These are phyloP conservation scores for Dipteronia dyeriana DNA, from an alignment of 345 rosid genomes.

Conservation along the genomic window DNA sequence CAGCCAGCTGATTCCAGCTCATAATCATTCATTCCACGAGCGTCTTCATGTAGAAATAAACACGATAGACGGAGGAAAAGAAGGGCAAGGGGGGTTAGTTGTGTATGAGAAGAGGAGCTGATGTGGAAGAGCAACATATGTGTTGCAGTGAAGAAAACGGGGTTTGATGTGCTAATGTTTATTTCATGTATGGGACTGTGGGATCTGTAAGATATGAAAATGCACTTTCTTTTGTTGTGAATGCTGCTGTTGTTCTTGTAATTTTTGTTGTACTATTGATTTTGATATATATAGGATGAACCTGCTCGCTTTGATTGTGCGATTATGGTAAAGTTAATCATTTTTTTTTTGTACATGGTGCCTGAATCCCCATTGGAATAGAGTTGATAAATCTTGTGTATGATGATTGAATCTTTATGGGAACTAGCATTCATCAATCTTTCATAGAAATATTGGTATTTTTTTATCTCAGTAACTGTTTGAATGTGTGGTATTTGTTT, in stretches of 20 bases:
- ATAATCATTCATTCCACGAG: conserved; percentile 26
- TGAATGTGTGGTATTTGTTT: too few relatives aligned
- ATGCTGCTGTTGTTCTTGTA: conserved; percentile 6
- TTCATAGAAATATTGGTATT: too few relatives aligned
- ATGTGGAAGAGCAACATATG: not conserved
- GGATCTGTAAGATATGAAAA: too few relatives aligned
- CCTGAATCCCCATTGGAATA: not conserved
- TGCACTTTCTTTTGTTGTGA: too few relatives aligned
- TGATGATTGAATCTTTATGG: not conserved
- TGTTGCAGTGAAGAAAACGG: too few relatives aligned
- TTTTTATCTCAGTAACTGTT: too few relatives aligned
- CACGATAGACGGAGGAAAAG: conserved; percentile 4
- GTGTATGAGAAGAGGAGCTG: conserved; percentile 5
- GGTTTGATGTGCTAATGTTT: too few relatives aligned
- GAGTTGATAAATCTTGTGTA: not conserved
- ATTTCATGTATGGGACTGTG: too few relatives aligned
- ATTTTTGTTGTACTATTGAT: conserved; percentile 20
- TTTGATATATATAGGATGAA: conserved; percentile 19
- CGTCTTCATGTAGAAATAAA: conserved; percentile 19
- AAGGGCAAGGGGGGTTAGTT: not conserved
- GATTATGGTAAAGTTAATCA: not conserved
- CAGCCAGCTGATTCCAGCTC: conserved; percentile 23
- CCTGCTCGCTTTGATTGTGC: not conserved
- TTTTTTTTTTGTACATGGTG: not conserved
- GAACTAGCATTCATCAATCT: not conserved